Conservation (phyloP, 2,329 filamentous ascomycete genomes). For the Beauveria asiatica region DNA sequence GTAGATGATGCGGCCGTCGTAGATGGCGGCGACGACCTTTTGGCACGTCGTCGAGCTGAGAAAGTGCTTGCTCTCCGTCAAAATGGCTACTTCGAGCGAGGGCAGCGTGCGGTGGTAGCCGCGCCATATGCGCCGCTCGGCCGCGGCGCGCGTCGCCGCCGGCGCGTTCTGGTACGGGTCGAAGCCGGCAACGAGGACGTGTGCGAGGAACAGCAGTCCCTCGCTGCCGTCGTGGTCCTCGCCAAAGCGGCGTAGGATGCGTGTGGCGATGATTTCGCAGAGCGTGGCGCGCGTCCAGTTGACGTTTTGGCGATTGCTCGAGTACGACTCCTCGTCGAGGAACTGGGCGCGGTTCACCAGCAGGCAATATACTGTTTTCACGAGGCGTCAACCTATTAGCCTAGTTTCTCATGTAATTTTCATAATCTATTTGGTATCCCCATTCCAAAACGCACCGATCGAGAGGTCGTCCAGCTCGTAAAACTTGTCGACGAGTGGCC, state of each 20-base stretch:
- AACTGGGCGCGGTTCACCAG: slow-evolving; percentile 77
- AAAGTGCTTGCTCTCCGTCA: slow-evolving; percentile 73
- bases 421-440: not conserved
- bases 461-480: slow-evolving; percentile 75
- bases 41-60: slow-evolving; percentile 70
- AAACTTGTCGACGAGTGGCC: slow-evolving; percentile 75
- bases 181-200: slow-evolving; percentile 75
- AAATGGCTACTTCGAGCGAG: slow-evolving; percentile 73
- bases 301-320: slow-evolving; percentile 72
- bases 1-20: slow-evolving; percentile 71
- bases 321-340: slow-evolving; percentile 65
- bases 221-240: slow-evolving; percentile 65
- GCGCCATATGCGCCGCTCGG: slow-evolving; percentile 39
- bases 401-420: not conserved
- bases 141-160: slow-evolving; percentile 52
- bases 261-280: slow-evolving; percentile 72
- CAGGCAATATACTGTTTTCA: slow-evolving; percentile 61
- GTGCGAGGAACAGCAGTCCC: slow-evolving; percentile 64
- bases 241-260: slow-evolving; percentile 68
- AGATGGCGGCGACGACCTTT: slow-evolving; percentile 75
- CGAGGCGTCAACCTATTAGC: not conserved
- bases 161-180: slow-evolving; percentile 81
- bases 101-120: slow-evolving; percentile 55
- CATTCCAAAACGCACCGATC: slow-evolving; percentile 43
- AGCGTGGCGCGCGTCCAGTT: slow-evolving; percentile 68